Base-by-base conservation (phyloP, 2,329 filamentous ascomycete genomes). In the Alternaria novae-zelandiae region DNA sequence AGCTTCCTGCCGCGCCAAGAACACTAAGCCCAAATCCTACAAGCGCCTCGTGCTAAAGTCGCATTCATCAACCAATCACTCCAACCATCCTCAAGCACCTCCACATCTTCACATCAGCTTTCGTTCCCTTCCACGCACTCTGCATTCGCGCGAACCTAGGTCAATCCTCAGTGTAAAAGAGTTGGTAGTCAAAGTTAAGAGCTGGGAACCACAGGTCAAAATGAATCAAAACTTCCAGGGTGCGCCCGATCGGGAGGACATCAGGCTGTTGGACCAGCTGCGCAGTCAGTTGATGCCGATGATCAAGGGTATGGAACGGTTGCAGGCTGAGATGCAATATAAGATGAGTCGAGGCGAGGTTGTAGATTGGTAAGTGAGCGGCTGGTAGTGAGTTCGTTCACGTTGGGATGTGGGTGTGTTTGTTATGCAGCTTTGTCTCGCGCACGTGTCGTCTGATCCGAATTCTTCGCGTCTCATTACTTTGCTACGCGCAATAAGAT, bases 161-260 rank as follows among this genome's bases (percentile, higher is more conserved):
- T 21, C 21, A 21, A 21, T 21, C 21, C 21, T 21, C 21, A 21
- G 21, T 21, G 21, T 21, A 21, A 21, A 21, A 21, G 21, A 21
- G 21, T 21, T 21, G 21, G 21, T 3, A 21, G 21, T 21, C 21
- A 21, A 21, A 21, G 21, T 21, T 4, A 21, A 30, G 28, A 30
- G 28, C 28, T 0, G 28, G 28, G 3, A 61, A 25, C 9, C 25
- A 28, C 4, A 32, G 32, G 44, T 51, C 60, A 55, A 60, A 2
- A 74, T 74, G 72, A 73, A 74, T 58, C 65, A 68, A 45, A 73
- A 73, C 63, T 74, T 74, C 54, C 57, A 67, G 25, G 72, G 72
- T 43, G 63, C 67, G 53, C 70, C 70, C 8, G 65, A 66, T 55
- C 63, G 64, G n/a, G 71, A 75, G 41, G 73, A 75, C 49, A 62